A percentile compares a stretch with the other conserved stretches of the same genome.
Evolutionary conservation across 352 stramenopile genomes (phyloP).

Genomic region (Phytopythium ostracodes): DNA sequence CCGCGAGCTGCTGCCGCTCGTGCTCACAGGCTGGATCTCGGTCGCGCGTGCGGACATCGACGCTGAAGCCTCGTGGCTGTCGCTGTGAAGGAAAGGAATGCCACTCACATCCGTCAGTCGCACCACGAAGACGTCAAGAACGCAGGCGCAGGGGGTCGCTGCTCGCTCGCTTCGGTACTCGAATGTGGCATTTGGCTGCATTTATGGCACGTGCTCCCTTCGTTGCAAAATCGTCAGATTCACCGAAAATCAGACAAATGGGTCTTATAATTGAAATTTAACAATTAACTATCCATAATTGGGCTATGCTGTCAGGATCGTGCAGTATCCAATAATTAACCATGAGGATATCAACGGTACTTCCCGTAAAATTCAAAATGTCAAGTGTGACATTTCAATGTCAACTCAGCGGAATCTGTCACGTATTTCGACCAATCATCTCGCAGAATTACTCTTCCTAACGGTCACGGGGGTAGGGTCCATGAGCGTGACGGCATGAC

Average conservation of each 20-base stretch:
- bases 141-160: not conserved
- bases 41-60: slow-evolving; percentile 20
- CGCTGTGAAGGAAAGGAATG: slow-evolving; percentile 4
- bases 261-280: too few relatives aligned
- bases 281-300: too few relatives aligned
- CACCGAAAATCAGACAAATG: too few relatives aligned
- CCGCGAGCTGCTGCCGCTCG: slow-evolving; percentile 24
- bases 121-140: too few relatives aligned
- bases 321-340: too few relatives aligned
- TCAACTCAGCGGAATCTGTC: not conserved
- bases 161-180: not conserved
- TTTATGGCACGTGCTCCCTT: too few relatives aligned
- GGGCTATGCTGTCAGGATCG: too few relatives aligned
- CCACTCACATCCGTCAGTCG: not conserved
- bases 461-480: not conserved
- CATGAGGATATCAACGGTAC: too few relatives aligned
- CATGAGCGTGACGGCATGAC: not conserved
- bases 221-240: too few relatives aligned
- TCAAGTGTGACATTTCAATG: not conserved
- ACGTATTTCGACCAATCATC: not conserved
- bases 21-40: slow-evolving; percentile 31
- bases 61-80: slow-evolving; percentile 24
- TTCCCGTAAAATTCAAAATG: too few relatives aligned
- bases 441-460: not conserved
- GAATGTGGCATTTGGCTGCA: too few relatives aligned